Percentiles rank a stretch among this genome's conserved stretches.
These are phyloP conservation scores for Babjeviella inositovora DNA, from an alignment of 805 yeast genomes.

Conservation along the genomic window DNA sequence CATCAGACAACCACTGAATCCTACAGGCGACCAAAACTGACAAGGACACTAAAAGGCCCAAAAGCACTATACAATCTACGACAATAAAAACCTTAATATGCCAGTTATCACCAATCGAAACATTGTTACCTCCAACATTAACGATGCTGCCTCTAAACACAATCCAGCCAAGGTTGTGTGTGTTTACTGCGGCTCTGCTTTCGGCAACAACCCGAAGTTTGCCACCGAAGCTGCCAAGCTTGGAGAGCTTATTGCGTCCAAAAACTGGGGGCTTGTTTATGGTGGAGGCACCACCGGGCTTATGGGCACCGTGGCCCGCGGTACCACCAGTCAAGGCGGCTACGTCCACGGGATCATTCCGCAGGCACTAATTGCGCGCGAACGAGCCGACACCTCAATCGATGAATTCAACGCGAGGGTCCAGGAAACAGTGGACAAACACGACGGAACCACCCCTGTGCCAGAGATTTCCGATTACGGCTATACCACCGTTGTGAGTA, in stretches of 20 bases:
- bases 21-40: too few species aligned
- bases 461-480: constrained; percentile 51
- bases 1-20: too few species aligned
- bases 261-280: constrained; percentile 63
- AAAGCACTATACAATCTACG: too few species aligned
- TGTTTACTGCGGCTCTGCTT: constrained; percentile 78
- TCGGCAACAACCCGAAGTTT: constrained; percentile 37
- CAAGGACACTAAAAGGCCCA: too few species aligned
- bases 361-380: constrained; percentile 62
- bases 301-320: constrained; percentile 64
- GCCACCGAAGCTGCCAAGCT: constrained; percentile 38
- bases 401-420: constrained; percentile 29
- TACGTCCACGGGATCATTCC: constrained; percentile 80
- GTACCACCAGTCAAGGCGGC: constrained; percentile 41
- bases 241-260: constrained; percentile 40
- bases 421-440: constrained; percentile 38
- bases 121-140: too few species aligned
- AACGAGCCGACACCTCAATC: constrained; percentile 28
- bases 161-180: constrained; percentile 42
- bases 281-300: constrained; percentile 86
- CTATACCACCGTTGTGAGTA: constrained; percentile 63
- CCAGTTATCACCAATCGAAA: too few species aligned
- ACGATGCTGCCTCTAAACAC: constrained; percentile 1
- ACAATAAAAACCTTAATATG: too few species aligned
- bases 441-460: constrained; percentile 50